Evolutionary conservation across 2,329 filamentous ascomycete species (phyloP).

Genomic region (Aspergillus sp.): DNA sequence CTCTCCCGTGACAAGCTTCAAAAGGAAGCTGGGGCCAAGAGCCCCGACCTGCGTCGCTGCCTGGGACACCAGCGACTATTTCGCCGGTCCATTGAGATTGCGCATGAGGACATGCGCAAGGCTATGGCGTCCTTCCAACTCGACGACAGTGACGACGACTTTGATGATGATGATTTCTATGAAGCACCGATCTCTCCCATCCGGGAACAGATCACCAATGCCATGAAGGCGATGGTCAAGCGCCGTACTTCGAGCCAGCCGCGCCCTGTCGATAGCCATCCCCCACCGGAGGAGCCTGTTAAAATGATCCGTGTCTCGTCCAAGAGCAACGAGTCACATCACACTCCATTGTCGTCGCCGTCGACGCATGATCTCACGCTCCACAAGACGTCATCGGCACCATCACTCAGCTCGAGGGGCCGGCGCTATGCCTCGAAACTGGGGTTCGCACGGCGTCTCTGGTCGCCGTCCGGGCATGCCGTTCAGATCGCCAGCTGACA

Average conservation of each 20-base stretch:
- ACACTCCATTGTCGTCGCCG: not conserved
- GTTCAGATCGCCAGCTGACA: not conserved
- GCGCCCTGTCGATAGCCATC: not conserved
- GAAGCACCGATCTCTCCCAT: conserved; percentile 1
- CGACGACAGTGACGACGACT: conserved; percentile 10
- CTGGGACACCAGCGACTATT: conserved; percentile 20
- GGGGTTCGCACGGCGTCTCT: not conserved
- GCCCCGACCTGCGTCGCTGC: conserved; percentile 25
- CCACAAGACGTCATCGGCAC: not conserved
- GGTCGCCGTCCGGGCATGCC: not conserved
- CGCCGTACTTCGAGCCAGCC: conserved; percentile 4
- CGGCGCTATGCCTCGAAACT: not conserved
- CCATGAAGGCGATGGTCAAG: conserved; percentile 10
- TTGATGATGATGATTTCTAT: not conserved
- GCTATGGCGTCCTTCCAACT: conserved; percentile 9
- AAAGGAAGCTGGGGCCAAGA: conserved; percentile 11
- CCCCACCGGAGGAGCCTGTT: not conserved
- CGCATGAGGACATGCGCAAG: conserved; percentile 14
- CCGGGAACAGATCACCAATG: conserved; percentile 13
- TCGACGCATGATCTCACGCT: not conserved
- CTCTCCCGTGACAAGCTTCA: conserved; percentile 20
- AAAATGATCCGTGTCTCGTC: not conserved
- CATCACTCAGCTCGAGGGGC: not conserved
- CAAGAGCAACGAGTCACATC: not conserved
- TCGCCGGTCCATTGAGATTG: conserved; percentile 15